A percentile compares a stretch with the other conserved stretches of the same genome.
phyloP scores from a whole-genome alignment of 148 eudicot species.

The Rhododendron vialii region DNA sequence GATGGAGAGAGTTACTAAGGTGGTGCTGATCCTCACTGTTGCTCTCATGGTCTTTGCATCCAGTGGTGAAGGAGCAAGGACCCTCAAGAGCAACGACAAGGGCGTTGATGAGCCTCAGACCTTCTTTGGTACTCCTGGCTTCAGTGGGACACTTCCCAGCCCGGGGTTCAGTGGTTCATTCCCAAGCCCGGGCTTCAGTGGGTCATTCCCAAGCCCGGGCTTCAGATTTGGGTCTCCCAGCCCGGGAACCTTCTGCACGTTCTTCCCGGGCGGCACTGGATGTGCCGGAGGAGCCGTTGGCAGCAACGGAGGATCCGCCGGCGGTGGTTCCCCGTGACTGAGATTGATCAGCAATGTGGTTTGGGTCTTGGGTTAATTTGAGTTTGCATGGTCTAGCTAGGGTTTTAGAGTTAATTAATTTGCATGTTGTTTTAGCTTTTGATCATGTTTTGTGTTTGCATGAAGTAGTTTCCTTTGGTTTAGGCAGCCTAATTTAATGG shows the following conservation, averaged over 20 bases:
- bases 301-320: not conserved
- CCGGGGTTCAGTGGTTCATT: not conserved
- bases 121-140: not conserved
- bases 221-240: not conserved
- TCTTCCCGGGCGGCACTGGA: not conserved
- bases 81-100: not conserved
- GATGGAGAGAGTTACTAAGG: slow-evolving; percentile 13
- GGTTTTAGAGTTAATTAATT: not conserved
- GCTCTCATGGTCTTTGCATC: not conserved
- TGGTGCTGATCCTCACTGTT: not conserved
- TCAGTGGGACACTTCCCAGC: not conserved
- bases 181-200: not conserved
- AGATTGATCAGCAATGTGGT: not conserved
- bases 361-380: not conserved
- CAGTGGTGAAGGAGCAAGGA: slow-evolving; percentile 11
- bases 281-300: not conserved
- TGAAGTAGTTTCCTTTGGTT: not conserved
- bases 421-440: not conserved
- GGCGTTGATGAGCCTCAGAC: slow-evolving; percentile 7
- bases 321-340: not conserved
- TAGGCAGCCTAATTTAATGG: not conserved
- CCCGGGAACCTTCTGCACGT: not conserved
- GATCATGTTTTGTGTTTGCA: not conserved
- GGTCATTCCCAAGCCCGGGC: slow-evolving; percentile 3
- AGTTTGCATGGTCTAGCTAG: not conserved